phyloP scores from a whole-genome alignment of 2,329 filamentous ascomycete genomes.

The Helotiales sp. region DNA sequence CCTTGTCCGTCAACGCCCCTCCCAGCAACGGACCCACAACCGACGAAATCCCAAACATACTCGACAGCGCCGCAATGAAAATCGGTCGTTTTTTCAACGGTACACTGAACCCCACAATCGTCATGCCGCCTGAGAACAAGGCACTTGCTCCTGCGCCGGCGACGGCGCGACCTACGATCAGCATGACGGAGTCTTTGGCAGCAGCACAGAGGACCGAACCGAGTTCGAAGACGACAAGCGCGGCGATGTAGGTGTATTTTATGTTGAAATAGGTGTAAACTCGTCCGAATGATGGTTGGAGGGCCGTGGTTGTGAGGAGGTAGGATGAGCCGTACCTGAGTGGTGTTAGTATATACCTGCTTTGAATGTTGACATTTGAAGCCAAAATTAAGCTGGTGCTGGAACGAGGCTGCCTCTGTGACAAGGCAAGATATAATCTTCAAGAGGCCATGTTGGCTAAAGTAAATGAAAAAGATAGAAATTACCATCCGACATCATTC shows the following conservation, averaged over 20 bases:
- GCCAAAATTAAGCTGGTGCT: too few species aligned
- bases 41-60: slow-evolving; percentile 43
- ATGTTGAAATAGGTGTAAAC: slow-evolving; percentile 46
- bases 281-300: slow-evolving; percentile 43
- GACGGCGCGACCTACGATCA: slow-evolving; percentile 46
- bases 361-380: background rate
- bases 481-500: slow-evolving; percentile 48
- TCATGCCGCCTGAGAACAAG: slow-evolving; percentile 45
- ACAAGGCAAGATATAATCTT: too few species aligned
- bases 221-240: slow-evolving; percentile 45
- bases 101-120: slow-evolving; percentile 48
- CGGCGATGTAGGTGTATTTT: slow-evolving; percentile 42
- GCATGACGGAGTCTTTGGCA: slow-evolving; percentile 43
- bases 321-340: slow-evolving; percentile 44
- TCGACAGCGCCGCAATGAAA: slow-evolving; percentile 42
- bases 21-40: slow-evolving; percentile 46
- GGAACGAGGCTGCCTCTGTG: too few species aligned
- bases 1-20: slow-evolving; percentile 46
- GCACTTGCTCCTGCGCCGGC: slow-evolving; percentile 43
- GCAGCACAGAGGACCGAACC: slow-evolving; percentile 45
- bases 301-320: slow-evolving; percentile 46
- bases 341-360: background rate
- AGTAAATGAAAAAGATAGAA: background rate
- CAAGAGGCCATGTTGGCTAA: background rate
- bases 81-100: slow-evolving; percentile 40